phyloP scores from a whole-genome alignment of 2,329 filamentous ascomycete species.

The Rasamsonia emersonii region DNA sequence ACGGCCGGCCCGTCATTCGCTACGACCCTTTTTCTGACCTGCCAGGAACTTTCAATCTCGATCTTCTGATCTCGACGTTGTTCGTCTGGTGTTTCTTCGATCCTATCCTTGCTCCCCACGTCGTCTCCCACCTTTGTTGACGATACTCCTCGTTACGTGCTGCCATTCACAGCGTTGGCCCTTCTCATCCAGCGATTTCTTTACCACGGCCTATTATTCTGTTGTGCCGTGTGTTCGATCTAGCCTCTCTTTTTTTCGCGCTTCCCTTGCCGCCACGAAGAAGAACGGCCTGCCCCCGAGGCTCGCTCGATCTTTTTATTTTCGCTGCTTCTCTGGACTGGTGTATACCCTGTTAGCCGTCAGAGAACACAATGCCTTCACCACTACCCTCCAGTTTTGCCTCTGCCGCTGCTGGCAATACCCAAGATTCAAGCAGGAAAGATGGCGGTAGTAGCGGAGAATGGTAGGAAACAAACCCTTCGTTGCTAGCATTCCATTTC shows the following conservation, averaged over 20 bases:
- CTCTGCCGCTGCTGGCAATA: conserved; percentile 71
- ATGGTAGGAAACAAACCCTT: conserved; percentile 51
- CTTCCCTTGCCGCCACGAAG: too few species aligned
- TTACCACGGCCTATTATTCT: conserved; percentile 8
- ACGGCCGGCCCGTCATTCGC: conserved; percentile 21
- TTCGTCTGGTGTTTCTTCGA: conserved; percentile 24
- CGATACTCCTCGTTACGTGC: conserved; percentile 3
- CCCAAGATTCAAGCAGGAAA: conserved; percentile 50
- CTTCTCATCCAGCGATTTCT: conserved; percentile 3
- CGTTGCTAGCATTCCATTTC: conserved; percentile 3
- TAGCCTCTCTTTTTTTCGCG: conserved; percentile 7
- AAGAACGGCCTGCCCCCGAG: too few species aligned
- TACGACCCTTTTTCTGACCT: conserved; percentile 15
- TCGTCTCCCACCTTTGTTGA: conserved; percentile 1
- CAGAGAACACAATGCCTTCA: conserved; percentile 51
- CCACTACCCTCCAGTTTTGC: conserved; percentile 77
- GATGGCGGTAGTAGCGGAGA: conserved; percentile 57
- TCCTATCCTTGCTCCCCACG: conserved; percentile 9
- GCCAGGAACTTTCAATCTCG: conserved; percentile 20
- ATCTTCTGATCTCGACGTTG: conserved; percentile 24
- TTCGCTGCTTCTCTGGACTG: conserved; percentile 11
- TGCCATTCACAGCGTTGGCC: conserved; percentile 8
- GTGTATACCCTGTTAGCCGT: conserved; percentile 14
- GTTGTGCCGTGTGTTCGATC: conserved; percentile 10
- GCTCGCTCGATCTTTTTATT: conserved; percentile 6